phyloP scores from a whole-genome alignment of 1,139 yeast genomes.

The Protomyces macrosporus region DNA sequence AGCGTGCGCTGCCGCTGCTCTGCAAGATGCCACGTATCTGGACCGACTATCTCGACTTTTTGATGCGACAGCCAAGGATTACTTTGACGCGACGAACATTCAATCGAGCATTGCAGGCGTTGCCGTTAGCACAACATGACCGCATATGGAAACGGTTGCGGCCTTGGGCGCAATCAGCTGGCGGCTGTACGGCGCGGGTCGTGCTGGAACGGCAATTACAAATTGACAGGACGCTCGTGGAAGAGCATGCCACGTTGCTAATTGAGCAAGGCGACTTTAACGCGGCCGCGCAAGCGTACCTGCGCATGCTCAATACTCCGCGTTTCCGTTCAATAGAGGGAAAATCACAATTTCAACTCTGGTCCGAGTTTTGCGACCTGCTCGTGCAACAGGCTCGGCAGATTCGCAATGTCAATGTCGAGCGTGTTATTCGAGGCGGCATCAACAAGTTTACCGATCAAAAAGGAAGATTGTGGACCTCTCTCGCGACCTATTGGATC shows the following conservation, averaged over 20 bases:
- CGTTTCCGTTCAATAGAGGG: slow-evolving; percentile 40
- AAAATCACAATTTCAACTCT: slow-evolving; percentile 44
- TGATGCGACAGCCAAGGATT: slow-evolving; percentile 44
- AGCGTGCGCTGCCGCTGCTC: slow-evolving; percentile 46
- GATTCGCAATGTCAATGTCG: slow-evolving; percentile 37
- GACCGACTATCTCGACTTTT: slow-evolving; percentile 50
- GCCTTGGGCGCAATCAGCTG: slow-evolving; percentile 47
- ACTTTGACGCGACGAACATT: slow-evolving; percentile 48
- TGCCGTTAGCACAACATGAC: slow-evolving; percentile 53
- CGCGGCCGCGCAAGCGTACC: slow-evolving; percentile 37
- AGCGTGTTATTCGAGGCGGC: slow-evolving; percentile 42
- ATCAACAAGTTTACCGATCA: slow-evolving; percentile 58
- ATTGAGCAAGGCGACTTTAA: slow-evolving; percentile 35
- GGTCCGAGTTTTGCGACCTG: slow-evolving; percentile 49
- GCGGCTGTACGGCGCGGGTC: slow-evolving; percentile 44
- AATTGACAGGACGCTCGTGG: slow-evolving; percentile 41
- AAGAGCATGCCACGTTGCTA: slow-evolving; percentile 37
- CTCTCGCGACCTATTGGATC: slow-evolving; percentile 50
- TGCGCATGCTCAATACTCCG: slow-evolving; percentile 39
- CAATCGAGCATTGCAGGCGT: slow-evolving; percentile 48
- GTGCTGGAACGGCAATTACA: slow-evolving; percentile 48
- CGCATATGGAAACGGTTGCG: slow-evolving; percentile 58
- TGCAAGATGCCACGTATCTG: slow-evolving; percentile 52
- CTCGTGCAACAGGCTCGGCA: slow-evolving; percentile 39
- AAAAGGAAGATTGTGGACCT: slow-evolving; percentile 48